Evolutionary conservation across 192 early-diverging fungal genomes (phyloP).

Genomic region (Backusella mclennaniae): DNA sequence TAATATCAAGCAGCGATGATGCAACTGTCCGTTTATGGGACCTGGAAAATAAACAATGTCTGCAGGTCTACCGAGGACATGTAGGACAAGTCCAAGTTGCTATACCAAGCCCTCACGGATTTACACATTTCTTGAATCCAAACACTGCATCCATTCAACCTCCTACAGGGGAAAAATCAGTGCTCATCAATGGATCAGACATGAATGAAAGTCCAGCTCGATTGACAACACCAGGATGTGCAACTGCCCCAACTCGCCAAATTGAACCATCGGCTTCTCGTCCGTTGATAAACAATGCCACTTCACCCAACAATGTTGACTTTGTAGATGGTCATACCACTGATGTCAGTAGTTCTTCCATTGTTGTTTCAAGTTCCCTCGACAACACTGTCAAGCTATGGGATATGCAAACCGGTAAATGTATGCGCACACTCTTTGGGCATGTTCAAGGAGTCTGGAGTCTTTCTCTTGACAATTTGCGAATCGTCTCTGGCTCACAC

Average conservation of each 20-base stretch:
- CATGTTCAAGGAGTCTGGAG: conserved; percentile 82
- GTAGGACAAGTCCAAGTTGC: conserved; percentile 61
- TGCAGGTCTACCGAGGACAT: conserved; percentile 67
- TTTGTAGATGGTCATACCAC: not conserved
- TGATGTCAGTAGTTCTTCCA: conserved; percentile 14
- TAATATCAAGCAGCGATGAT: conserved; percentile 89
- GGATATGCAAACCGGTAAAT: conserved; percentile 80
- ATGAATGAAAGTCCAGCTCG: not conserved
- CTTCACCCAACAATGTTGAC: conserved; percentile 7
- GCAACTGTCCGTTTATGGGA: conserved; percentile 80
- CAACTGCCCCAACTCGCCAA: not conserved
- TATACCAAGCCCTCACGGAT: conserved; percentile 11
- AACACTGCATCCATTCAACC: conserved; percentile 7
- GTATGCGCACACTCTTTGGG: conserved; percentile 73
- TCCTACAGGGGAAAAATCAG: not conserved
- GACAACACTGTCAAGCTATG: conserved; percentile 90
- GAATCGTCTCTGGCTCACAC: conserved; percentile 64
- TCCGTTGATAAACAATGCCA: not conserved
- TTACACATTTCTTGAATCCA: conserved; percentile 21
- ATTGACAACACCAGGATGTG: not conserved
- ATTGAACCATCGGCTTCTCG: not conserved
- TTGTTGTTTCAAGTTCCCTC: conserved; percentile 82
- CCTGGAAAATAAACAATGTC: conserved; percentile 57
- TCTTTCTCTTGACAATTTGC: conserved; percentile 70
- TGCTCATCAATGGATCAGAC: not conserved